Percentiles rank a stretch among this genome's conserved stretches.
Evolutionary conservation across 2,329 filamentous ascomycete species (phyloP).

Genomic region (Penicillium sp.): DNA sequence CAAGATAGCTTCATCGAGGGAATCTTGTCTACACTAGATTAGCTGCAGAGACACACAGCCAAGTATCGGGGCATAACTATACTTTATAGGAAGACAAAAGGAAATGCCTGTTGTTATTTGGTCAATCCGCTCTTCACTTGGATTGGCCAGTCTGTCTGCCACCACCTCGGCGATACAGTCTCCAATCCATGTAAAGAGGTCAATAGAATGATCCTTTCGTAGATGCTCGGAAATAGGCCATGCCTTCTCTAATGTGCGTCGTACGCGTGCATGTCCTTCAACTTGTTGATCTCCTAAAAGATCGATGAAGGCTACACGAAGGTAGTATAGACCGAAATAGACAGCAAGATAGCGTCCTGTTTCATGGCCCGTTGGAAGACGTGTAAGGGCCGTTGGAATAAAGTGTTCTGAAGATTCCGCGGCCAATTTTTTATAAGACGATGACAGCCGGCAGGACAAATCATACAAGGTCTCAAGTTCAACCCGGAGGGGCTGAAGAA

Average conservation of each 20-base stretch:
- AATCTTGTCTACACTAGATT: conserved; percentile 40
- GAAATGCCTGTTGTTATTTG: conserved; percentile 42
- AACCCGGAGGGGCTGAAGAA: conserved; percentile 32
- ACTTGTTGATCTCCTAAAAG: conserved; percentile 39
- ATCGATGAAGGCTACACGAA: conserved; percentile 53
- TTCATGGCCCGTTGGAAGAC: conserved; percentile 48
- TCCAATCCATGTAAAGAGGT: conserved; percentile 73
- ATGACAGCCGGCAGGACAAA: conserved; percentile 37
- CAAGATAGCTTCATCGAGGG: conserved; percentile 50
- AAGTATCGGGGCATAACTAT: conserved; percentile 6
- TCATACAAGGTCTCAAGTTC: conserved; percentile 32
- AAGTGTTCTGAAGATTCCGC: conserved; percentile 41
- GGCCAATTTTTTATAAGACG: conserved; percentile 37
- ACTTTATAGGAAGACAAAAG: conserved; percentile 46
- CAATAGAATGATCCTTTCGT: conserved; percentile 67
- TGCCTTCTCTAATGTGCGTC: conserved; percentile 62
- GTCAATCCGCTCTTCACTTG: conserved; percentile 26
- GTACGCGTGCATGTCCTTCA: conserved; percentile 49
- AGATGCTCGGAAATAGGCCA: conserved; percentile 69
- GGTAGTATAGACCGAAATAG: conserved; percentile 52
- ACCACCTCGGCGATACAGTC: conserved; percentile 70
- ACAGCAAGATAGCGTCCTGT: conserved; percentile 54
- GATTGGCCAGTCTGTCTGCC: conserved; percentile 42
- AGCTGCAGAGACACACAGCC: neutral
- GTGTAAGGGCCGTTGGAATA: conserved; percentile 42